Percentiles rank a stretch among this genome's conserved stretches.
These are phyloP conservation scores for Auricularia sp. DNA, from an alignment of 768 basidiomycete genomes.

Conservation along the genomic window DNA sequence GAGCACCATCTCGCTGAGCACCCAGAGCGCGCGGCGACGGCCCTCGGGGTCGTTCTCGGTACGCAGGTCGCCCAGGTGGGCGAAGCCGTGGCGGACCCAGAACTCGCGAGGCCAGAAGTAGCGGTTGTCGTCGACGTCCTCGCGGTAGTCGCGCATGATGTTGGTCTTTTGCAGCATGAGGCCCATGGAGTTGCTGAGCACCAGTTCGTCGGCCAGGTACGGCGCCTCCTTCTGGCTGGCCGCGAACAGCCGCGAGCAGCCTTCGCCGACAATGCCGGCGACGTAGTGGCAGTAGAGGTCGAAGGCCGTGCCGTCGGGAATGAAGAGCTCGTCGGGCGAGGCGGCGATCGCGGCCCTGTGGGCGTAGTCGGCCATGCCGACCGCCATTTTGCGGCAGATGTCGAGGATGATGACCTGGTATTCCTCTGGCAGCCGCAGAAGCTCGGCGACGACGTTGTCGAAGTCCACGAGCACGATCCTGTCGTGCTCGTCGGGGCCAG, in stretches of 20 bases:
- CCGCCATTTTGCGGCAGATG: constrained; percentile 78
- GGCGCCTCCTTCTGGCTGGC: constrained; percentile 73
- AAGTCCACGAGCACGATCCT: constrained; percentile 77
- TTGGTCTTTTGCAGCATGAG: constrained; percentile 95
- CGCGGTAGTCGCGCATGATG: constrained; percentile 90
- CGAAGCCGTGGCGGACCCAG: constrained; percentile 72
- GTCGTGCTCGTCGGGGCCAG: constrained; percentile 83
- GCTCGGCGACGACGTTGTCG: constrained; percentile 67
- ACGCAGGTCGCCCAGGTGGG: constrained; percentile 54
- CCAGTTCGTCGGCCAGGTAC: constrained; percentile 70
- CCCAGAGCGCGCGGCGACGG: constrained; percentile 62
- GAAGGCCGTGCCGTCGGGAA: constrained; percentile 48
- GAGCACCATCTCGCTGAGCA: constrained; percentile 78
- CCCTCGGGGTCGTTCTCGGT: constrained; percentile 34
- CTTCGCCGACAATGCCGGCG: constrained; percentile 94
- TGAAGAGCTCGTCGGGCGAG: constrained; percentile 53
- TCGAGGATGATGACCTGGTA: constrained; percentile 75
- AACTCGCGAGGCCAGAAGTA: constrained; percentile 95
- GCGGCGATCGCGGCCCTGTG: constrained; percentile 65
- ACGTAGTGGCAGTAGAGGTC: constrained; percentile 99
- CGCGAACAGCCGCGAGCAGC: constrained; percentile 78
- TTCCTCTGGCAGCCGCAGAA: constrained; percentile 41
- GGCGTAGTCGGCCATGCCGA: constrained; percentile 92
- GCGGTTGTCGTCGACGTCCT: constrained; percentile 75
- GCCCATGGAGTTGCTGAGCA: constrained; percentile 91